phyloP scores from a whole-genome alignment of 257 asterid species.

The Phtheirospermum japonicum region DNA sequence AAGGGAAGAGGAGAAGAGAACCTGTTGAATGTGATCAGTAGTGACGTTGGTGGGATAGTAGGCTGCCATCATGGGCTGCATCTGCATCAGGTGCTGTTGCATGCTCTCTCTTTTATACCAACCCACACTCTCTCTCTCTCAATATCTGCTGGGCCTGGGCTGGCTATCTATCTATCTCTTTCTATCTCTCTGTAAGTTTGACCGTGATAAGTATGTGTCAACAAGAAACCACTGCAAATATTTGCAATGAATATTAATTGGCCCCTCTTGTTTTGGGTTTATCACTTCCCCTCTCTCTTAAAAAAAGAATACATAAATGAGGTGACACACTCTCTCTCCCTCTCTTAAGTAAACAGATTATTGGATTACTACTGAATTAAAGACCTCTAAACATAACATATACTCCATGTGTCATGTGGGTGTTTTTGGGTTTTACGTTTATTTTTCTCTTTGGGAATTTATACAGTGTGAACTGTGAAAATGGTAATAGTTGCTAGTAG shows the following conservation, averaged over 20 bases:
- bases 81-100: conserved; percentile 99
- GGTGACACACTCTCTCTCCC: too few relatives aligned
- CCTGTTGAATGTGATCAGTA: conserved; percentile 99
- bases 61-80: conserved; percentile 99
- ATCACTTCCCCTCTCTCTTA: background rate
- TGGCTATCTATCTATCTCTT: background rate
- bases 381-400: too few relatives aligned
- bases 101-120: conserved; percentile 46
- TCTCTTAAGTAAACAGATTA: too few relatives aligned
- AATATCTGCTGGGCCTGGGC: too few relatives aligned
- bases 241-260: background rate
- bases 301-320: too few relatives aligned
- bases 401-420: too few relatives aligned
- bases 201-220: conserved; percentile 30
- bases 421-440: too few relatives aligned
- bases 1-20: conserved; percentile 10
- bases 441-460: too few relatives aligned
- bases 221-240: conserved; percentile 23
- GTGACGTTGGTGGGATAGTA: conserved; percentile 94
- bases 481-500: too few relatives aligned
- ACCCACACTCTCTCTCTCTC: too few relatives aligned
- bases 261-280: background rate
- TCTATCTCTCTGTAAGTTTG: conserved; percentile 38
- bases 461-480: too few relatives aligned
- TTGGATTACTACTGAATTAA: too few relatives aligned